phyloP scores from a whole-genome alignment of 257 asterid species.

The Leonotis leonurus region DNA sequence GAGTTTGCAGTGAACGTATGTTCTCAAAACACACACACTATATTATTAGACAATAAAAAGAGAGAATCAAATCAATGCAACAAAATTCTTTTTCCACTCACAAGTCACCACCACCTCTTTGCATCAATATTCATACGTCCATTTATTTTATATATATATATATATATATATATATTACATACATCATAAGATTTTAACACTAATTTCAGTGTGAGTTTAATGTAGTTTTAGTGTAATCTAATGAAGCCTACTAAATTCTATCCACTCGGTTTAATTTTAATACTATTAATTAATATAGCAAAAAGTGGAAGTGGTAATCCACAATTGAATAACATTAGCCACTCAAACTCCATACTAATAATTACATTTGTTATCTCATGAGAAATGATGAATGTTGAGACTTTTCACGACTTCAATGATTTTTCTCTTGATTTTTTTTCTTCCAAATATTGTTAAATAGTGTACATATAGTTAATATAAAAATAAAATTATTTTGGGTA shows the following conservation, averaged over 20 bases:
- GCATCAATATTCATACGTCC: not conserved
- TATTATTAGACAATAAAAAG: too few relatives aligned
- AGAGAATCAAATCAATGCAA: conserved; percentile 21
- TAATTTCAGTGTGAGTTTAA: too few relatives aligned
- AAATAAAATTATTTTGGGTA: not conserved
- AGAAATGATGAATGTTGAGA: not conserved
- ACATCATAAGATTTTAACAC: too few relatives aligned
- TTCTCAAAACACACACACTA: conserved; percentile 16
- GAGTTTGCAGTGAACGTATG: conserved; percentile 37
- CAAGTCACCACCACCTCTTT: conserved; percentile 12
- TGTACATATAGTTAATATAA: not conserved
- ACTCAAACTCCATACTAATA: not conserved
- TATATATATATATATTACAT: too few relatives aligned
- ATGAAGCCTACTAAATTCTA: not conserved
- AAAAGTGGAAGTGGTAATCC: not conserved
- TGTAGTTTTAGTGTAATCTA: too few relatives aligned
- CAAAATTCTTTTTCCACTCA: conserved; percentile 25
- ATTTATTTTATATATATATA: too few relatives aligned
- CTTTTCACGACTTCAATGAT: conserved; percentile 9
- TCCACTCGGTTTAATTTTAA: not conserved
- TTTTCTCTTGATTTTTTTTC: not conserved
- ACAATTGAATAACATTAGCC: too few relatives aligned
- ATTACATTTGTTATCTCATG: not conserved
- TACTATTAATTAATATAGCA: not conserved
- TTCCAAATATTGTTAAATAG: not conserved